Conservation (phyloP, 805 yeast species). For the Metschnikowia kunwiensis region DNA sequence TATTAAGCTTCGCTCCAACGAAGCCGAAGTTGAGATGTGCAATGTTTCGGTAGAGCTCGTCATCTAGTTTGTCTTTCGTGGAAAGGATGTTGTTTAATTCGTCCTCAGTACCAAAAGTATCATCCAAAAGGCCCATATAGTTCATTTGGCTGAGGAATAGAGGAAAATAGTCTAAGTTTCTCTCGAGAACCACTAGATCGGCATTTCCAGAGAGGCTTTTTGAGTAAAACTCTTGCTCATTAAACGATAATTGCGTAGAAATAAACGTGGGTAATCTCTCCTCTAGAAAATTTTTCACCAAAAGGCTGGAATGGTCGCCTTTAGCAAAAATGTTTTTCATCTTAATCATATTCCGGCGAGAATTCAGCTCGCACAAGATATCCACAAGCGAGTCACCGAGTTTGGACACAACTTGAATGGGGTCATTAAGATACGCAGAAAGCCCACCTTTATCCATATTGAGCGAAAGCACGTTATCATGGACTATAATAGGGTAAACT, state of each 20-base stretch:
- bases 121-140: constrained; percentile 80
- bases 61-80: constrained; percentile 32
- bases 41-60: constrained; percentile 49
- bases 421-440: constrained; percentile 42
- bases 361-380: constrained; percentile 37
- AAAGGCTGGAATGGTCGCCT: constrained; percentile 53
- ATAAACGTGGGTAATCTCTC: constrained; percentile 35
- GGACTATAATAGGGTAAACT: constrained; percentile 37
- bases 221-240: constrained; percentile 37
- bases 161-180: constrained; percentile 71
- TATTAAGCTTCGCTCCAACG: constrained; percentile 71
- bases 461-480: constrained; percentile 41
- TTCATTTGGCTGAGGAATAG: constrained; percentile 74
- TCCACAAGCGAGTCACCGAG: constrained; percentile 50
- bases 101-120: constrained; percentile 53
- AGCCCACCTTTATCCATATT: constrained; percentile 37
- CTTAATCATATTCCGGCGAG: constrained; percentile 29
- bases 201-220: constrained; percentile 46
- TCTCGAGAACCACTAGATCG: constrained; percentile 75
- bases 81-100: constrained; percentile 13
- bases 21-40: constrained; percentile 72
- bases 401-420: constrained; percentile 44
- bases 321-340: constrained; percentile 56
- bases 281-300: constrained; percentile 42
- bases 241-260: constrained; percentile 32